A percentile compares a stretch with the other conserved stretches of the same genome.
Evolutionary conservation across 2,329 filamentous ascomycete species (phyloP).

Genomic region (Periconia macrospinosa): DNA sequence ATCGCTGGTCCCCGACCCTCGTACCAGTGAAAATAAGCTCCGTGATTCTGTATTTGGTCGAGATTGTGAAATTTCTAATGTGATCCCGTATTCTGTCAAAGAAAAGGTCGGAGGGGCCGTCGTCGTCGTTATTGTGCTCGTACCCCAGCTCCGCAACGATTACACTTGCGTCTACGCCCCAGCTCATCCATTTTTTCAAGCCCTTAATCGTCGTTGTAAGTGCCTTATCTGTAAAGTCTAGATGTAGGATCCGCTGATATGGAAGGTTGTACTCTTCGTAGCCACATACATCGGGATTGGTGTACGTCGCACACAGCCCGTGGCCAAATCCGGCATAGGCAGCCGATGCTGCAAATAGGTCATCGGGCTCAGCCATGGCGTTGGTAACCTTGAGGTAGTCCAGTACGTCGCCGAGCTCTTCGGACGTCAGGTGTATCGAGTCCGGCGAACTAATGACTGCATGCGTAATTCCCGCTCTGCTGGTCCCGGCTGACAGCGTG

Average conservation of each 20-base stretch:
- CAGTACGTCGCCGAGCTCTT: conserved; percentile 4
- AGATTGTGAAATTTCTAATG: background rate
- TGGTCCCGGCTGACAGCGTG: background rate
- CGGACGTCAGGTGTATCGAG: background rate
- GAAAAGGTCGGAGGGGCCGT: background rate
- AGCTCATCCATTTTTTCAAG: background rate
- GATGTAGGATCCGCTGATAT: conserved; percentile 1
- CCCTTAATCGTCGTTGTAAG: conserved; percentile 3
- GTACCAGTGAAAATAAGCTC: conserved; percentile 2
- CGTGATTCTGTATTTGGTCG: background rate
- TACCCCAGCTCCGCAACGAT: conserved; percentile 1
- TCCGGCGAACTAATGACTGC: conserved; percentile 6
- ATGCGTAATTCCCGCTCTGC: conserved; percentile 1
- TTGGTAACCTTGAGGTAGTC: conserved; percentile 5
- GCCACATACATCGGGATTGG: background rate
- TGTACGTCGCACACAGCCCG: conserved; percentile 2
- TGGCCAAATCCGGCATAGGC: conserved; percentile 3
- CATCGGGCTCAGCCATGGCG: conserved; percentile 1
- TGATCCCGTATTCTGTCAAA: conserved; percentile 2
- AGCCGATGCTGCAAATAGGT: conserved; percentile 2
- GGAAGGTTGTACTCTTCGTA: conserved; percentile 1
- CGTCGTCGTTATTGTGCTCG: background rate
- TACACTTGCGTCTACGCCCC: background rate
- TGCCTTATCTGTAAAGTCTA: conserved; percentile 3
- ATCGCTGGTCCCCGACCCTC: conserved; percentile 1